phyloP scores from a whole-genome alignment of 2,329 filamentous ascomycete species.

The Phaeosphaeriaceae sp. region DNA sequence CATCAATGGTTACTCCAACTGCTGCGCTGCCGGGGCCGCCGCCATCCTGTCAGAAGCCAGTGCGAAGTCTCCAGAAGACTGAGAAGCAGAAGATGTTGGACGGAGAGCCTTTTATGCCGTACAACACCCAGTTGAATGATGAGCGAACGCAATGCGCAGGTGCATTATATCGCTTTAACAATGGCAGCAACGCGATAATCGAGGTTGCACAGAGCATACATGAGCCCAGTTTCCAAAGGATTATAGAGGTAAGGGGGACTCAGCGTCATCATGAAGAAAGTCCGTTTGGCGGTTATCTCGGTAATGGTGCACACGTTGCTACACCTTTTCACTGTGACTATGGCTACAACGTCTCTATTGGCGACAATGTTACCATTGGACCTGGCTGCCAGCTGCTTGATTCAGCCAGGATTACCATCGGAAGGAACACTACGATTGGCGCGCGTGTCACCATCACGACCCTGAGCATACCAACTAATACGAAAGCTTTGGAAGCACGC shows the following conservation, averaged over 20 bases:
- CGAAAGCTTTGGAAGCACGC: conserved; percentile 74
- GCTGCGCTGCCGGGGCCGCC: conserved; percentile 28
- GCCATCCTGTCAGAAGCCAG: conserved; percentile 27
- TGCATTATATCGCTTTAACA: conserved; percentile 87
- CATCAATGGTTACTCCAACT: conserved; percentile 21
- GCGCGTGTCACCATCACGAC: conserved; percentile 88
- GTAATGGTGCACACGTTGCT: conserved; percentile 79
- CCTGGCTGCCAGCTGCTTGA: conserved; percentile 87
- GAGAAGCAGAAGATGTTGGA: conserved; percentile 92
- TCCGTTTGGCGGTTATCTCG: conserved; percentile 62
- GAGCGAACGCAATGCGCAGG: conserved; percentile 83
- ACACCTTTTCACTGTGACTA: conserved; percentile 93
- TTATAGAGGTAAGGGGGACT: conserved; percentile 66
- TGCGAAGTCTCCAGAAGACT: conserved; percentile 54
- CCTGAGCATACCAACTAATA: conserved; percentile 75
- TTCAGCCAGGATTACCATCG: conserved; percentile 81
- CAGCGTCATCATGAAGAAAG: conserved; percentile 20
- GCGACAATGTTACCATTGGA: conserved; percentile 81
- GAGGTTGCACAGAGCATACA: conserved; percentile 70
- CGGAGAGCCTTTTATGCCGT: conserved; percentile 79
- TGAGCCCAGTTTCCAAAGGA: conserved; percentile 72
- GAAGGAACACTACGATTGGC: conserved; percentile 72
- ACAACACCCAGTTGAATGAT: conserved; percentile 75
- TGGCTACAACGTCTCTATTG: conserved; percentile 91
- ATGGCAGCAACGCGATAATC: conserved; percentile 74